Conservation (phyloP, 768 basidiomycete species). For the Pisolithus albus region DNA sequence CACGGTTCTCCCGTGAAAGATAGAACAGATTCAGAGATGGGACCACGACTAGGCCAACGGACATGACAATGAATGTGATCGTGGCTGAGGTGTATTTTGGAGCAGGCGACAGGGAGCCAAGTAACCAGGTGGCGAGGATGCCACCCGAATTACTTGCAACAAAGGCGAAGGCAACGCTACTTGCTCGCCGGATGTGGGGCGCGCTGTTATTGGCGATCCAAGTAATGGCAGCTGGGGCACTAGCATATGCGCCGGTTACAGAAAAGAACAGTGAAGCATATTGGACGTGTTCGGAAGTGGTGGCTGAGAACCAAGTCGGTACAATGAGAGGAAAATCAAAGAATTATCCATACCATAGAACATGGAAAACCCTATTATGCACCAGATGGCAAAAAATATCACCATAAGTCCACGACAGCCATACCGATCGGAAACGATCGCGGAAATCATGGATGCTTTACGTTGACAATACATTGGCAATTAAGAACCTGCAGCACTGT, state of each 20-base stretch:
- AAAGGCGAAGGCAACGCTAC: conserved; percentile 50
- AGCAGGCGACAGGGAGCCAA: conserved; percentile 42
- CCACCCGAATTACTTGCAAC: conserved; percentile 55
- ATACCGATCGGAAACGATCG: conserved; percentile 49
- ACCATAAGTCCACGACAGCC: conserved; percentile 41
- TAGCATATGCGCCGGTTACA: conserved; percentile 44
- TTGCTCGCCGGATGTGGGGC: conserved; percentile 51
- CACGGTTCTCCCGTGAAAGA: conserved; percentile 37
- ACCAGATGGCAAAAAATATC: conserved; percentile 38
- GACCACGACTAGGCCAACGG: conserved; percentile 33
- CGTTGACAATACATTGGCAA: not conserved
- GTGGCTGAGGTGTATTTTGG: conserved; percentile 47
- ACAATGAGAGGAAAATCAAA: not conserved
- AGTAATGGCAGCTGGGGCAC: conserved; percentile 46
- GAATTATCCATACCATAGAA: conserved; percentile 39
- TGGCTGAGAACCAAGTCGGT: conserved; percentile 9
- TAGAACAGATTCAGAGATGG: conserved; percentile 34
- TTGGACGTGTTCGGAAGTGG: conserved; percentile 32
- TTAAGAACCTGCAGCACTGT: not conserved
- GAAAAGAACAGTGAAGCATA: conserved; percentile 55
- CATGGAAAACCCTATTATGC: conserved; percentile 46
- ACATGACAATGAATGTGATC: conserved; percentile 28
- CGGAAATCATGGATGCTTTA: conserved; percentile 32
- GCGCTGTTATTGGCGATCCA: conserved; percentile 60
- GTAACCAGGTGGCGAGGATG: conserved; percentile 55